These are phyloP conservation scores for Pseudocercospora fijiensis DNA, from an alignment of 2,329 filamentous ascomycete genomes.

Conservation along the genomic window DNA sequence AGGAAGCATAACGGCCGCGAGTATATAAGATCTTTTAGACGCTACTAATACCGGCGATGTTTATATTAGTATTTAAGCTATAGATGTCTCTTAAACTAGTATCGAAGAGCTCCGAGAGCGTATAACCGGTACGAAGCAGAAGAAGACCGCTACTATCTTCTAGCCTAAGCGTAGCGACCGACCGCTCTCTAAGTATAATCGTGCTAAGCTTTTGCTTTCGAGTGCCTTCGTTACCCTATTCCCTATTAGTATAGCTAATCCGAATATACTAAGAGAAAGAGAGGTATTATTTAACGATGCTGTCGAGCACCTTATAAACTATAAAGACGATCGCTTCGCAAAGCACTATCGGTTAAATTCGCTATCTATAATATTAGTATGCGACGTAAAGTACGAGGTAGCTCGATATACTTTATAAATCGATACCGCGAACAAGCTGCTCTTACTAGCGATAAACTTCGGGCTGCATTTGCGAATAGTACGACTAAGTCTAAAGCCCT, in stretches of 20 bases:
- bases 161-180: not conserved
- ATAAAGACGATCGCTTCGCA: not conserved
- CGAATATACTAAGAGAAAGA: not conserved
- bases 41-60: not conserved
- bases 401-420: conserved; percentile 35
- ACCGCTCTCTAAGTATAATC: not conserved
- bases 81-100: not conserved
- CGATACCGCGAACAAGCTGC: not conserved
- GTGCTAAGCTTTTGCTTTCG: not conserved
- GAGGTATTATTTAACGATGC: not conserved
- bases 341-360: not conserved
- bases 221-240: not conserved
- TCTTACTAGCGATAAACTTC: not conserved
- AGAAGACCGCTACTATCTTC: not conserved
- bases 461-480: not conserved
- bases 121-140: not conserved
- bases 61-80: not conserved
- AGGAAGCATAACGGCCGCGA: no score
- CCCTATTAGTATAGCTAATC: not conserved
- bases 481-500: not conserved
- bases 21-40: not conserved
- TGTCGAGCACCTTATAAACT: not conserved
- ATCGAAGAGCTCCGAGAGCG: not conserved
- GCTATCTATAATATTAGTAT: not conserved
- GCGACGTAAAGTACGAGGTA: not conserved